Percentiles rank a stretch among this genome's conserved stretches.
Conservation (phyloP, 2,329 filamentous ascomycete species). For the Lecanicillium sp. region DNA sequence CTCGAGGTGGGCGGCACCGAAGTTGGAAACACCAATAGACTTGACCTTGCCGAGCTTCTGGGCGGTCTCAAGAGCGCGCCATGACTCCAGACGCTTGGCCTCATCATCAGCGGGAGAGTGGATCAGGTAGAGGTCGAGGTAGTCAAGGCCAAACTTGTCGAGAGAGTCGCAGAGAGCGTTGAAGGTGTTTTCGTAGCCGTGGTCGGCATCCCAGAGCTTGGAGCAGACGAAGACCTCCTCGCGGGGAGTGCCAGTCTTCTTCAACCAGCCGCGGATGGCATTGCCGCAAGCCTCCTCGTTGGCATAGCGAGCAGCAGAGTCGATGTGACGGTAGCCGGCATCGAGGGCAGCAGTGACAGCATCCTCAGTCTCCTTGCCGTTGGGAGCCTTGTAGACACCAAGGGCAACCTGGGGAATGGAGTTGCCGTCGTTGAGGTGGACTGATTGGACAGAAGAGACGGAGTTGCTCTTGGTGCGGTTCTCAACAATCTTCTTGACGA, state of each 20-base stretch:
- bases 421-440: constrained; percentile 65
- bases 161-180: constrained; percentile 57
- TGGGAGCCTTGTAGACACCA: constrained; percentile 38
- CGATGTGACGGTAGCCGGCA: constrained; percentile 46
- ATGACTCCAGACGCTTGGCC: constrained; percentile 60
- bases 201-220: constrained; percentile 53
- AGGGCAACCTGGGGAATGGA: constrained; percentile 51
- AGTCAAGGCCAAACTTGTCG: constrained; percentile 55
- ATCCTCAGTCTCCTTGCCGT: constrained; percentile 46
- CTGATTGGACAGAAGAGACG: constrained; percentile 18
- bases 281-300: constrained; percentile 62
- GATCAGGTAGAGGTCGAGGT: constrained; percentile 65
- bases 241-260: constrained; percentile 55
- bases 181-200: constrained; percentile 40
- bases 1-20: constrained; percentile 55
- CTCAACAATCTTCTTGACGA: constrained; percentile 20
- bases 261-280: constrained; percentile 61
- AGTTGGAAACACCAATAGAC: constrained; percentile 73
- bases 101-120: constrained; percentile 60
- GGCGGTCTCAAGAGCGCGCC: constrained; percentile 63
- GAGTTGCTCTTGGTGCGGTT: constrained; percentile 17
- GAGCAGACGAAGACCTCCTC: constrained; percentile 60
- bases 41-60: constrained; percentile 54
- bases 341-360: constrained; percentile 54
- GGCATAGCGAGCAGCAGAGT: constrained; percentile 49